Base-by-base conservation (phyloP, 75 land plant species). In the Selaginella tamariscina region DNA sequence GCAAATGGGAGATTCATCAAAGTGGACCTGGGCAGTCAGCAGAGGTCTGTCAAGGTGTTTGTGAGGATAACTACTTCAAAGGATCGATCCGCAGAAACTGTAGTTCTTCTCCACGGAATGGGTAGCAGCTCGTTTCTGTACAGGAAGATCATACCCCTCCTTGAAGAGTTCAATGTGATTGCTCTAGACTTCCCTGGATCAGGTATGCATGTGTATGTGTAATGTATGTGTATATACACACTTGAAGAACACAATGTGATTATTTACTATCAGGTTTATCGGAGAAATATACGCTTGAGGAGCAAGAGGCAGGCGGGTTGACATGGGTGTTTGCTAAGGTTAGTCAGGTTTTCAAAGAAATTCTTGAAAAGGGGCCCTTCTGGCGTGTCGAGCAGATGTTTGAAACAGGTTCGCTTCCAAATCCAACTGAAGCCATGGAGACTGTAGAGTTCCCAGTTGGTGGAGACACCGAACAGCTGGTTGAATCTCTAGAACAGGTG, bases 171-270 rank as follows among this genome's bases (percentile, higher is more conserved):
- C 29, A 81, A 64, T 27, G 89, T 72, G 1, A 77, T 86, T 13
- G 89, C 87, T 2, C 29, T 86, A 65, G 94, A 89, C 74, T 77
- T 86, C 18, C 94, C 94, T 0, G 94, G 94, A 1, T 80, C 80
- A 33, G 94, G n/a, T n/a, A n/a, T n/a, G n/a, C n/a, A n/a, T n/a
- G n/a, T n/a, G n/a, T n/a, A n/a, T n/a, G n/a, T n/a, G n/a, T n/a
- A n/a, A n/a, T n/a, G n/a, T n/a, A n/a, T n/a, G n/a, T n/a, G n/a
- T n/a, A n/a, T n/a, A n/a, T n/a, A n/a, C n/a, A n/a, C n/a, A n/a
- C n/a, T n/a, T n/a, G n/a, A n/a, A n/a, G n/a, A n/a, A n/a, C n/a
- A n/a, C n/a, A n/a, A n/a, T n/a, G n/a, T n/a, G n/a, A n/a, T n/a
- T n/a, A n/a, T n/a, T n/a, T n/a, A n/a, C n/a, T n/a, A n/a, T n/a